A percentile compares a stretch with the other conserved stretches of the same genome.
Evolutionary conservation across 2,329 filamentous ascomycete genomes (phyloP).

Genomic region (Cladosporium oxysporum): DNA sequence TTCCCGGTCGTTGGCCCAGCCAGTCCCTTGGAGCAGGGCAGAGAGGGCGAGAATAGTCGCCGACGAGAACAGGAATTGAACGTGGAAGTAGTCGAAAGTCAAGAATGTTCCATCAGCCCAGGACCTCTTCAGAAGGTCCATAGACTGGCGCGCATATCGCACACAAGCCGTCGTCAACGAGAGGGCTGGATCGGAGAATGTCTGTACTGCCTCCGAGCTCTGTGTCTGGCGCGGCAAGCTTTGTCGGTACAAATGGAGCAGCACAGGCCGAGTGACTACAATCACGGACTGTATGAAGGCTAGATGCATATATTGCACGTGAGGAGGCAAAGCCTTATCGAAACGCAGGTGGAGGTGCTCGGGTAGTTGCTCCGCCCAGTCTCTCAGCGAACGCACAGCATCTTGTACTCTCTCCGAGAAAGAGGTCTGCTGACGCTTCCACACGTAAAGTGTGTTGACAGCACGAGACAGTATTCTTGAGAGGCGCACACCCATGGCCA

Average conservation of each 20-base stretch:
- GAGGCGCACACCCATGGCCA: slow-evolving; percentile 43
- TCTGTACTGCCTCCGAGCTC: neutral
- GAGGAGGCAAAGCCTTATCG: slow-evolving; percentile 27
- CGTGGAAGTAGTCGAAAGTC: slow-evolving; percentile 51
- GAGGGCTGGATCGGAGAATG: slow-evolving; percentile 35
- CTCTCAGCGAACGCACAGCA: slow-evolving; percentile 39
- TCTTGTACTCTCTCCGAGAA: slow-evolving; percentile 42
- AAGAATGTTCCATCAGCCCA: slow-evolving; percentile 52
- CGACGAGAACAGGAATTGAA: slow-evolving; percentile 51
- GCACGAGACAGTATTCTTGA: slow-evolving; percentile 37
- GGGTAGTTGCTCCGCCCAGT: slow-evolving; percentile 42
- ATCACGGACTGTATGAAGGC: slow-evolving; percentile 39
- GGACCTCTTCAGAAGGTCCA: slow-evolving; percentile 44
- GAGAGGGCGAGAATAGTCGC: slow-evolving; percentile 49
- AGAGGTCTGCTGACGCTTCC: slow-evolving; percentile 32
- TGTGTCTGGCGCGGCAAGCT: slow-evolving; percentile 15
- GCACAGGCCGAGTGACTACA: slow-evolving; percentile 37
- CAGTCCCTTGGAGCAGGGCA: slow-evolving; percentile 39
- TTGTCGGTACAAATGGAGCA: slow-evolving; percentile 37
- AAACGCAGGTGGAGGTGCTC: slow-evolving; percentile 35
- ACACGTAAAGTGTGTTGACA: slow-evolving; percentile 34
- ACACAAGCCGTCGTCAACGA: slow-evolving; percentile 50
- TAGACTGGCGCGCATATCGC: slow-evolving; percentile 49
- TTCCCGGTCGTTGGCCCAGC: slow-evolving; percentile 41
- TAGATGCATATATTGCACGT: slow-evolving; percentile 39